Conservation (phyloP, 2,329 filamentous ascomycete species). For the Podosphaera xanthii region DNA sequence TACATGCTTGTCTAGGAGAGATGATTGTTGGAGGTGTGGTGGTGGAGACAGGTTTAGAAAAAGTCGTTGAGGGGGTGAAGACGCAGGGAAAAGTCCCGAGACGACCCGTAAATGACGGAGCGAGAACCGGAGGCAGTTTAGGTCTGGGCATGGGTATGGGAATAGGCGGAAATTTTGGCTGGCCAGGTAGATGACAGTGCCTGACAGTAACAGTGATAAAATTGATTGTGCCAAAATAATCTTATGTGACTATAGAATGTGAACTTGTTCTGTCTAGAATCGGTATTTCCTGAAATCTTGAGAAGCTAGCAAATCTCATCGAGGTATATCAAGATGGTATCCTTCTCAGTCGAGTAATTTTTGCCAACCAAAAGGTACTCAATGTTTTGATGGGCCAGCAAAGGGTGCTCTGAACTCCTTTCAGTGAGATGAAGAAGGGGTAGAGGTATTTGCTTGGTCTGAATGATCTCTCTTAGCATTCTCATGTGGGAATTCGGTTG, state of each 20-base stretch:
- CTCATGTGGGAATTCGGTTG: slow-evolving; percentile 15
- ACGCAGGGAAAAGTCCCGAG: slow-evolving; percentile 58
- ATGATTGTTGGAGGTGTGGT: slow-evolving; percentile 94
- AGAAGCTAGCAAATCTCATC: too few relatives aligned
- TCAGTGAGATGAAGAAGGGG: not conserved
- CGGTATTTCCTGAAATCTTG: too few relatives aligned
- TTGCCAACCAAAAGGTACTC: too few relatives aligned
- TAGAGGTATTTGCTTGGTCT: slow-evolving; percentile 4
- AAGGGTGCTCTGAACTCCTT: not conserved
- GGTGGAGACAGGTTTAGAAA: slow-evolving; percentile 73
- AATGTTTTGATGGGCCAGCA: too few relatives aligned
- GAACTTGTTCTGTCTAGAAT: too few relatives aligned
- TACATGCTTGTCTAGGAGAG: slow-evolving; percentile 75
- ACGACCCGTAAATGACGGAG: slow-evolving; percentile 50
- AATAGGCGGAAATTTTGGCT: slow-evolving; percentile 14
- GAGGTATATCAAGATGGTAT: too few relatives aligned
- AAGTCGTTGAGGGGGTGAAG: slow-evolving; percentile 66
- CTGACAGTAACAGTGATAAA: not conserved
- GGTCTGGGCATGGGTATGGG: slow-evolving; percentile 8
- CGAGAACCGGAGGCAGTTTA: slow-evolving; percentile 25
- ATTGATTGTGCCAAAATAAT: not conserved
- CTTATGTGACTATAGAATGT: not conserved
- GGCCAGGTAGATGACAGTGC: slow-evolving; percentile 14
- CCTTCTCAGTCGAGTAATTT: too few relatives aligned
- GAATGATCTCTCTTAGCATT: slow-evolving; percentile 7